Base-by-base conservation (phyloP, 495 filamentous ascomycete species). In the Podospora fimiseda region DNA sequence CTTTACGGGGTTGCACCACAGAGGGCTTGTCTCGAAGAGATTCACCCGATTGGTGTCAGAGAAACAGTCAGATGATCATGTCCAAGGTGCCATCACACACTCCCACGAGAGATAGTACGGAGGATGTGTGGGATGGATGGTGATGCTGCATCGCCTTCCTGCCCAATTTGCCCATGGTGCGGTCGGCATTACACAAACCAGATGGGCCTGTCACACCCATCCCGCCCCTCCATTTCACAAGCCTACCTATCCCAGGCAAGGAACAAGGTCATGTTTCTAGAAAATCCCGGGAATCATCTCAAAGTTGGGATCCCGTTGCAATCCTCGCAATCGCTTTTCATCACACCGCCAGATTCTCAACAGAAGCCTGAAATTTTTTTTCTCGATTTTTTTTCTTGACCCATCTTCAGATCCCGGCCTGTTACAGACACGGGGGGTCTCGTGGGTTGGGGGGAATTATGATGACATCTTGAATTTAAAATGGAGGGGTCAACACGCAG, bases 41-140 rank as follows among this genome's bases (percentile, higher is more conserved):
- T 44, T 7, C 42, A 23, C n/a, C 44, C 44, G 44, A 47, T 47
- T 47, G 44, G 44, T 47, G 44, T 47, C 44, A 5, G 44, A 47
- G 44, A 47, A 47, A 8, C 23, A 15, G 23, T 47, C 44, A 47
- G 27, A 13, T 47, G 44, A 47, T 41, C 39, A 41, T 5, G 11
- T 6, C 5, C 11, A 11, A 33, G 27, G 27, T 33, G 5, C 27
- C 27, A 11, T 33, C 27, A 33, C 27, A 11, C 27, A 33, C 27
- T 5, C 27, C 6, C 27, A 33, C 27, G 6, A 33, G 27, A n/a
- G n/a, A n/a, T n/a, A n/a, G n/a, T n/a, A n/a, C n/a, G n/a, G n/a
- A n/a, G n/a, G n/a, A n/a, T n/a, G n/a, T n/a, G n/a, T n/a, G n/a
- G n/a, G n/a, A n/a, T n/a, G n/a, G n/a, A n/a, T n/a, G n/a, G n/a